phyloP scores from a whole-genome alignment of 352 stramenopile genomes.

The Peronospora destructor region DNA sequence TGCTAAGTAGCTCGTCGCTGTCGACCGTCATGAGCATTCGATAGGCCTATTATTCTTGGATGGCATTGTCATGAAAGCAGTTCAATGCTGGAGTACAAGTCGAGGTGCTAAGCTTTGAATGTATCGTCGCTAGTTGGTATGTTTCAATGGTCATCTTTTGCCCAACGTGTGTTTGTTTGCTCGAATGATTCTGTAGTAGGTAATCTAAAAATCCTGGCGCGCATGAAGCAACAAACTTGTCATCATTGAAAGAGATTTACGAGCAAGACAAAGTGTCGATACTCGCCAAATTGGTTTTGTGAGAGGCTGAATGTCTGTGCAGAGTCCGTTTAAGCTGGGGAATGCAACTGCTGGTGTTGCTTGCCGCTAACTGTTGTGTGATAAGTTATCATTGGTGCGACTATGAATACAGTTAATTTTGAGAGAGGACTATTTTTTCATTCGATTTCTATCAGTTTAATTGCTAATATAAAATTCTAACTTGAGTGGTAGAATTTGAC shows the following conservation, averaged over 20 bases:
- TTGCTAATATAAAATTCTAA: too few relatives aligned
- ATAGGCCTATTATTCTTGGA: conserved; percentile 30
- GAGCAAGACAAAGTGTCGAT: conserved; percentile 10
- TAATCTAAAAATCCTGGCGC: conserved; percentile 9
- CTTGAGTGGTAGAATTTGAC: too few relatives aligned
- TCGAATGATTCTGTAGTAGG: conserved; percentile 4
- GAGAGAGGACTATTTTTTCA: too few relatives aligned
- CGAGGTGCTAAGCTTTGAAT: conserved; percentile 1
- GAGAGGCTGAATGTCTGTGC: too few relatives aligned
- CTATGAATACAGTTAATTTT: too few relatives aligned
- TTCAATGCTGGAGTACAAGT: conserved; percentile 8
- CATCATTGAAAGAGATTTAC: conserved; percentile 15
- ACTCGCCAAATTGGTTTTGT: too few relatives aligned
- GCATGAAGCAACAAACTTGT: conserved; percentile 15
- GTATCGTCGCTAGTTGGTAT: conserved; percentile 6
- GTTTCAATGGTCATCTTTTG: conserved; percentile 1
- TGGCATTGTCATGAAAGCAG: conserved; percentile 7
- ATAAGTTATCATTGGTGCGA: too few relatives aligned
- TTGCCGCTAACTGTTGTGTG: too few relatives aligned
- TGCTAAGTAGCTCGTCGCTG: conserved; percentile 59
- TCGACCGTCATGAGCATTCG: conserved; percentile 81
- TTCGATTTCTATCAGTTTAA: too few relatives aligned
- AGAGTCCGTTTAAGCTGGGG: too few relatives aligned
- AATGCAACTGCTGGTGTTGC: too few relatives aligned
- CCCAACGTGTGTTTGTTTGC: conserved; percentile 6